A percentile compares a stretch with the other conserved stretches of the same genome.
Conservation (phyloP, 768 basidiomycete species). For the Amanita jacksonii region DNA sequence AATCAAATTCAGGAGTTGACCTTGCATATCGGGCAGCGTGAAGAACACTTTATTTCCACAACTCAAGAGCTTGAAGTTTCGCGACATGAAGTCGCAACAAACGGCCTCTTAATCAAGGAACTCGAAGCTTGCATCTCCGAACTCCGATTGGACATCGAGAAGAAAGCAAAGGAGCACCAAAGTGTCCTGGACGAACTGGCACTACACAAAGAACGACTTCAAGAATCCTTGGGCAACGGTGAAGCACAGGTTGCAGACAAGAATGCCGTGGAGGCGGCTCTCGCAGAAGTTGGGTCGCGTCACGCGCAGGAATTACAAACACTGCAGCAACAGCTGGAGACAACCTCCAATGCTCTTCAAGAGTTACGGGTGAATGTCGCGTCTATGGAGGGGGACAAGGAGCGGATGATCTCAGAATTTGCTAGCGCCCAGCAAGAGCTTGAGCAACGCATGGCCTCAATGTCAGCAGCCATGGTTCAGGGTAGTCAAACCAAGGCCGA, state of each 20-base stretch:
- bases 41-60: not conserved
- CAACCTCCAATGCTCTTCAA: constrained; percentile 6
- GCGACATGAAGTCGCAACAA: not conserved
- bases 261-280: constrained; percentile 17
- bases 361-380: not conserved
- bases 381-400: constrained; percentile 14
- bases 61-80: not conserved
- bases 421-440: constrained; percentile 21
- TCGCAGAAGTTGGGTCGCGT: constrained; percentile 23
- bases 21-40: not conserved
- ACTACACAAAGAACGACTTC: constrained; percentile 19
- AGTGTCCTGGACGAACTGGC: constrained; percentile 19
- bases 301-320: constrained; percentile 28
- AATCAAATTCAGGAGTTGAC: not conserved
- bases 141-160: constrained; percentile 11
- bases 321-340: constrained; percentile 27
- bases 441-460: constrained; percentile 15
- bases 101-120: not conserved
- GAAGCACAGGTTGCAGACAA: constrained; percentile 15
- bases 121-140: constrained; percentile 17
- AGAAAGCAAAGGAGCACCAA: constrained; percentile 14
- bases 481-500: constrained; percentile 16
- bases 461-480: constrained; percentile 12
- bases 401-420: constrained; percentile 23
- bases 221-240: constrained; percentile 17